Evolutionary conservation across 2,329 filamentous ascomycete species (phyloP), one percentile per base, ranked within the genome.

Genomic region (Aspergillus alliaceus): DNA sequence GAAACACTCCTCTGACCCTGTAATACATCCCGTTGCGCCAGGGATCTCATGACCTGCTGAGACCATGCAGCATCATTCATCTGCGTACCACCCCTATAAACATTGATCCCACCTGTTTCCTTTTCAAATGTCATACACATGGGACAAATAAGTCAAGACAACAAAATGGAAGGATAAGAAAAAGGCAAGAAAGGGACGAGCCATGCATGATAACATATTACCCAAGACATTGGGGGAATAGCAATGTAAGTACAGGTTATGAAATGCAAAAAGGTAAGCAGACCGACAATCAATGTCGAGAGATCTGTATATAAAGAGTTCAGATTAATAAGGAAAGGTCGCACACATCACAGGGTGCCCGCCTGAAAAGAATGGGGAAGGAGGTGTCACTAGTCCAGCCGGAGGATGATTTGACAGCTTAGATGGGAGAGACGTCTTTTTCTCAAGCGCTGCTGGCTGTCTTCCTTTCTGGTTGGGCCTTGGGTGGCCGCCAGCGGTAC

Each of bases 311-410:
- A 51, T 46, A 51, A 69, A 52, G 31, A 58, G 58, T 14, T 65
- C 61, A 46, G 67, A 54, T 18, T 62, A 61, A 50, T 72, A 72
- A 20, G 64, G 58, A 52, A 65, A 68, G 34, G 66, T 62, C 5
- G 66, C 65, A 58, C 70, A 71, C 63, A 71, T 66, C 12, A 66
- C 58, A 15, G 65, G 53, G 51, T 67, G 65, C 8, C 64, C 65
- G 24, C 62, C 48, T 34, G 66, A 61, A 46, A 64, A 65, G 34
- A 60, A 61, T 18, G 64, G 65, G 7, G 66, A 59, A 15, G 69
- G 56, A n/a, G n/a, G n/a, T 15, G 66, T 62, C 1, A 66, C 53
- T 27, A 66, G 53, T 5, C 62, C 63, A 25, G 44, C 31, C n/a
- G 60, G 54, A 29, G 51, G 52, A 22, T 64, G 61, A 4, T 48